A percentile compares a stretch with the other conserved stretches of the same genome.
Evolutionary conservation across 257 asterid genomes (phyloP).

Genomic region (Nicotiana sylvestris): DNA sequence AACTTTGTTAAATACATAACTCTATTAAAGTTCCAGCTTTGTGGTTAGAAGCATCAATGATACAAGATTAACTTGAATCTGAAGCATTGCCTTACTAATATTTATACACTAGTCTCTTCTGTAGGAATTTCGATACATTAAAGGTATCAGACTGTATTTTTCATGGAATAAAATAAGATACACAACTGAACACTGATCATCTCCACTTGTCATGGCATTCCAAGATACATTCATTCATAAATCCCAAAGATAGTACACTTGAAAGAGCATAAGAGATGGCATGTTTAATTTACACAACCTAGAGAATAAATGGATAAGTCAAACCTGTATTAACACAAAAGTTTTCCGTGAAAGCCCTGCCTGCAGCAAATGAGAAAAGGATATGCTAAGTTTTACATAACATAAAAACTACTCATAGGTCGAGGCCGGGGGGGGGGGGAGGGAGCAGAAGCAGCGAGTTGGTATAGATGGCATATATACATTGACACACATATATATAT

Average conservation of each 20-base stretch:
- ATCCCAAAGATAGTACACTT: not conserved
- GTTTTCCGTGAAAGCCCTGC: conserved; percentile 84
- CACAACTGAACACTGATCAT: not conserved
- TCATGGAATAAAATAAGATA: not conserved
- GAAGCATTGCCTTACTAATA: not conserved
- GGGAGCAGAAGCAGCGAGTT: not conserved
- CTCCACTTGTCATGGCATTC: not conserved
- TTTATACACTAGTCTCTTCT: not conserved
- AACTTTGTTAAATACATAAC: conserved; percentile 27
- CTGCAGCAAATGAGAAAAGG: conserved; percentile 46
- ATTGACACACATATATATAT: not conserved
- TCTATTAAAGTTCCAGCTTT: not conserved
- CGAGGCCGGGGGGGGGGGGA: not conserved
- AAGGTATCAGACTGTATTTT: not conserved
- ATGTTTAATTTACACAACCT: not conserved
- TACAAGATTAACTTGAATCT: not conserved
- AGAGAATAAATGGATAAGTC: conserved; percentile 24
- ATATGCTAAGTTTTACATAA: not conserved
- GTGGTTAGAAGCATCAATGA: not conserved
- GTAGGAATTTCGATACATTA: not conserved
- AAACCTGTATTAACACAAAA: conserved; percentile 91
- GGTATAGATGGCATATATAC: not conserved
- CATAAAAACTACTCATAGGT: not conserved
- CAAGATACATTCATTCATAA: not conserved
- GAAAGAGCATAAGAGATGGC: not conserved